Evolutionary conservation across 2,329 filamentous ascomycete species (phyloP).

Genomic region (Ustilaginoidea virens): DNA sequence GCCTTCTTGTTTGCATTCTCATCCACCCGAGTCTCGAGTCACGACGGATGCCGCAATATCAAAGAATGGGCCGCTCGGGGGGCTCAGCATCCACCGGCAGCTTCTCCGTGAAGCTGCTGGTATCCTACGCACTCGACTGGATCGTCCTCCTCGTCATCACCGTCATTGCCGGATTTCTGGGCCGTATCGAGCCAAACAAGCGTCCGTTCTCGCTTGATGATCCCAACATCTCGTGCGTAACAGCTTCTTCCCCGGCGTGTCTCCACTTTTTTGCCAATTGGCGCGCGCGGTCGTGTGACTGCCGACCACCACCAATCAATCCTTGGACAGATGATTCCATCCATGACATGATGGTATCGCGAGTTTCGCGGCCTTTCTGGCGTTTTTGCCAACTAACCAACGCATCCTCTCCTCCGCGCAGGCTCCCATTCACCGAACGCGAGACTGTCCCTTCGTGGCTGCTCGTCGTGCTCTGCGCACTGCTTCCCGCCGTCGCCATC

Average conservation of each 20-base stretch:
- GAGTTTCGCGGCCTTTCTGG: too few species aligned
- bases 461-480: constrained; percentile 46
- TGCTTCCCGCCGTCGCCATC: constrained; percentile 53
- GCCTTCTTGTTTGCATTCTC: constrained; percentile 1
- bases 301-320: too few species aligned
- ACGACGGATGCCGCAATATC: constrained; percentile 12
- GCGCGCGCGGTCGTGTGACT: too few species aligned
- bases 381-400: too few species aligned
- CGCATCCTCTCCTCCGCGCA: too few species aligned
- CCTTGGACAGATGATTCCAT: too few species aligned
- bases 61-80: constrained; percentile 13
- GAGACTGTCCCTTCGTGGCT: constrained; percentile 59
- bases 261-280: constrained; percentile 1
- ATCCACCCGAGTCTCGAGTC: constrained; percentile 1
- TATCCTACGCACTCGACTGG: constrained; percentile 68
- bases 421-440: constrained; percentile 52
- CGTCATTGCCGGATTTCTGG: constrained; percentile 42
- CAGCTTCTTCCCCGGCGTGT: not conserved
- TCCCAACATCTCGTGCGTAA: constrained; percentile 53
- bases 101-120: constrained; percentile 23
- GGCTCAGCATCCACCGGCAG: constrained; percentile 8
- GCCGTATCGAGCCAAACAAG: constrained; percentile 45
- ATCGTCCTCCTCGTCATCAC: constrained; percentile 45
- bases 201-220: constrained; percentile 58
- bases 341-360: too few species aligned